Evolutionary conservation across 1,139 yeast species (phyloP), one percentile per base, ranked within the genome.

Genomic region (Kurtzmaniella natalensis): DNA sequence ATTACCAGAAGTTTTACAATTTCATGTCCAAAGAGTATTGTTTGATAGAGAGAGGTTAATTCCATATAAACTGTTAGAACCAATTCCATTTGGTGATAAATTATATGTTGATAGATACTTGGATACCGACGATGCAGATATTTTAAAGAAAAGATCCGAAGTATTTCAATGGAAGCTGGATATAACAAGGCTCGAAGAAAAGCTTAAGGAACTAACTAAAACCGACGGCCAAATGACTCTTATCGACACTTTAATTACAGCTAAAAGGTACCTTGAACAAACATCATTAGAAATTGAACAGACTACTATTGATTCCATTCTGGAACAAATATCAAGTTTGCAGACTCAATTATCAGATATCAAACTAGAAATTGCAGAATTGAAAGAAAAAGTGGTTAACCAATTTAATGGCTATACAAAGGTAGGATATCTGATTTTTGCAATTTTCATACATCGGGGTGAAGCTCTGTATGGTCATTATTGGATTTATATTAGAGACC

Each of bases 381-480:
- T 86, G 31, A 75, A 72, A 36, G 45, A 47, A 1, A 63, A 64
- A 32, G 75, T 85, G 7, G 59, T 73, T 15, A 58, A 56, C 17
- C 94, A 83, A 48, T 88, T 83, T 52, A 64, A 66, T 15, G 64
- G 64, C 7, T 76, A 82, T 59, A 73, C 69, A 33, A 61, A 71
- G 36, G 72, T 81, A 19, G 94, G 92, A 0, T 92, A 92, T 55
- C 70, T 85, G 1, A 71, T 92, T 9, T 92, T 89, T 63, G 94
- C 97, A 0, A 81, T 92, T 6, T 92, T 92, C 50, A 87, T 94
- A 31, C 98, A 92, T 57, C 69, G 96, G 36, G 98, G 98, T 6
- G 95, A 88, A 49, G 98, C 96, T 1, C 80, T 88, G 37, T 89
- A 85, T 51, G 98, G 98, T 3, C 98, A 92, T 57, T 92, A 92